Base-by-base conservation (phyloP, 768 basidiomycete genomes). In the Flagelloscypha sp. region DNA sequence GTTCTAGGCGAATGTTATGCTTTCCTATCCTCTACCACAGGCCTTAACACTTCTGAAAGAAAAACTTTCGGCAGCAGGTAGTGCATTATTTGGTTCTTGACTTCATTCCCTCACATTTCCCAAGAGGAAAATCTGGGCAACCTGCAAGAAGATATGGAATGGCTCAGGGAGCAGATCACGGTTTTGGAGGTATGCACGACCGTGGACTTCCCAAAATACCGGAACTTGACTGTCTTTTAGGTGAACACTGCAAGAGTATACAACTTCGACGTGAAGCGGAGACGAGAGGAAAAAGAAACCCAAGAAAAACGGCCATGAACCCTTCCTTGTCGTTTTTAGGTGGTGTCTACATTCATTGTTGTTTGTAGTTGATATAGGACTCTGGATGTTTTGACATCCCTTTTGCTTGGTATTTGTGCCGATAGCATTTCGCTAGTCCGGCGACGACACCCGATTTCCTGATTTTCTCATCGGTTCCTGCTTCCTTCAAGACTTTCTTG, bases 171-270 rank as follows among this genome's bases (percentile, higher is more conserved):
- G 52, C 95, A 99, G 56, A 68, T 92, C 35, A 98, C 95, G 4
- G 76, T 95, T 7, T 95, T 97, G 86, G 93, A 99, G 53, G 78
- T 79, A 24, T n/a, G n/a, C n/a, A n/a, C n/a, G n/a, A n/a, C n/a
- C n/a, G n/a, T n/a, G 25, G 13, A 9, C 25, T 13, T 9, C 13
- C 13, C 25, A 13, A 9, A 9, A 9, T 76, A 78, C 25, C n/a
- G n/a, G n/a, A n/a, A n/a, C n/a, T n/a, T n/a, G n/a, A n/a, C n/a
- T n/a, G n/a, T n/a, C n/a, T n/a, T n/a, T n/a, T n/a, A n/a, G n/a
- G n/a, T n/a, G n/a, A 98, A 98, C 53, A 92, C 87, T 9, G 94
- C 94, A 5, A 69, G 94, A 24, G 82, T 94, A 35, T 97, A 94
- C 54, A 99, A 98, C 53, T 93, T 85, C 84, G 90, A 94, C 53